Evolutionary conservation across 306 rosid species (phyloP), one percentile per base, ranked within the genome.

Genomic region (Quercus agrifolia): DNA sequence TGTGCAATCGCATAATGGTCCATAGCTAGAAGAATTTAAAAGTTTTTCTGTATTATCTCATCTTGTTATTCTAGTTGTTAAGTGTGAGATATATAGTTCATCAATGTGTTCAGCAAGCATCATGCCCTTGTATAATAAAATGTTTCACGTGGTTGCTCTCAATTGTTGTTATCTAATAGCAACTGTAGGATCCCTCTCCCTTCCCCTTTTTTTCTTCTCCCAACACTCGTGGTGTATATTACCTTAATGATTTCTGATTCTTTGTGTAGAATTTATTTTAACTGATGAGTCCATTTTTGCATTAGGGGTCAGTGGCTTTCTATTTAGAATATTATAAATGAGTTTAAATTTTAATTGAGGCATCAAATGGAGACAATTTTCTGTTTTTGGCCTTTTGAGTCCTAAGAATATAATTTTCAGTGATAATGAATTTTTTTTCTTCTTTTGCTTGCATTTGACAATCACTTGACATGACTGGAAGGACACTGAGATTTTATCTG

Each of bases 11-110:
- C 83, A 86, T 28, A 87, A 83, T 75, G 87, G 85, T 71, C 71
- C 82, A 56, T 95, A 90, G 94, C 71, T 81, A 88, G 88, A 72
- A 10, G 79, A 70, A 62, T 77, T 67, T 33, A 49, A 55, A 38
- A 78, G 51, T 52, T 82, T 82, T 74, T 68, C 49, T 89, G 93
- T 89, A 80, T 74, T 64, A 74, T 85, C 74, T 84, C 87, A 70
- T 70, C 77, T 52, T 71, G 83, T 77, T 63, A 51, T 86, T 80
- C 81, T 83, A 85, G 95, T 82, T 87, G 87, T 79, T 79, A 68
- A 49, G 93, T 89, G 96, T 91, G 97, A 93, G 87, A 77, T 86
- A 83, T 75, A 51, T 87, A 91, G 85, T 74, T 88, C 77, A 38
- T 68, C 84, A 77, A 46, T 78, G 91, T 74, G 75, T 85, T 89